Conservation (phyloP, 1,284 basidiomycete genomes). For the Malassezia slooffiae region DNA sequence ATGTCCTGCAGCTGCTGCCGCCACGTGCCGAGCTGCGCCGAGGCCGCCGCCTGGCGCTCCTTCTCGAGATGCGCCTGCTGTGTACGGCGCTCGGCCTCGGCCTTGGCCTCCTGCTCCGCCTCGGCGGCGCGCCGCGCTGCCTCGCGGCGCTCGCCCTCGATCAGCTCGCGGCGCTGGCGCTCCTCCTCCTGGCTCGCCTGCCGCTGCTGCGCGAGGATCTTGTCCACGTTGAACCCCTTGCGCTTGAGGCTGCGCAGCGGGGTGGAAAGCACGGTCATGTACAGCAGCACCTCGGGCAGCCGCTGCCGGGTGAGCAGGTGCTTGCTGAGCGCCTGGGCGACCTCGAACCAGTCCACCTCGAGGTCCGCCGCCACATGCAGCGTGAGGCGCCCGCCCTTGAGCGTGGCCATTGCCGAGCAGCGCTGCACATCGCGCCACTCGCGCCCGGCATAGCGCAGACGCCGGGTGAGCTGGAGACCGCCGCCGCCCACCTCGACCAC, state of each 20-base stretch:
- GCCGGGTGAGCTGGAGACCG: constrained; percentile 34
- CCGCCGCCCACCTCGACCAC: constrained; percentile 39
- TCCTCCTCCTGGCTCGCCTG: constrained; percentile 54
- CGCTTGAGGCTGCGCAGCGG: constrained; percentile 71
- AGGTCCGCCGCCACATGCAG: constrained; percentile 65
- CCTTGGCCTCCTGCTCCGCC: constrained; percentile 12
- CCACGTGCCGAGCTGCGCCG: constrained; percentile 10
- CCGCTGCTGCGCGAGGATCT: constrained; percentile 72
- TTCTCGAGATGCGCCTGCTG: no score
- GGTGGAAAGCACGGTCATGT: constrained; percentile 85
- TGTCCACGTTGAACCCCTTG: constrained; percentile 68
- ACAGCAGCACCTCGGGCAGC: constrained; percentile 53
- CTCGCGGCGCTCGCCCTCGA: constrained; percentile 32
- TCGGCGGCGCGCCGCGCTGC: constrained; percentile 20
- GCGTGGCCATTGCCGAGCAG: constrained; percentile 33
- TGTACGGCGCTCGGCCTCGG: constrained; percentile 4
- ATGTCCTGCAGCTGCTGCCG: constrained; percentile 30
- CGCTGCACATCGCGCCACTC: constrained; percentile 32
- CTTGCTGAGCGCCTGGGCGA: constrained; percentile 38
- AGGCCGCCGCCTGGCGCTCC: no score
- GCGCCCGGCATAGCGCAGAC: constrained; percentile 24
- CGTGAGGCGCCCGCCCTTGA: constrained; percentile 54
- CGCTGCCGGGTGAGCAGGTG: constrained; percentile 36
- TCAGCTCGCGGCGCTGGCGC: constrained; percentile 31
- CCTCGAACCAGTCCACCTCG: constrained; percentile 77